phyloP scores from a whole-genome alignment of 768 basidiomycete species.

The Tremella mesenterica region DNA sequence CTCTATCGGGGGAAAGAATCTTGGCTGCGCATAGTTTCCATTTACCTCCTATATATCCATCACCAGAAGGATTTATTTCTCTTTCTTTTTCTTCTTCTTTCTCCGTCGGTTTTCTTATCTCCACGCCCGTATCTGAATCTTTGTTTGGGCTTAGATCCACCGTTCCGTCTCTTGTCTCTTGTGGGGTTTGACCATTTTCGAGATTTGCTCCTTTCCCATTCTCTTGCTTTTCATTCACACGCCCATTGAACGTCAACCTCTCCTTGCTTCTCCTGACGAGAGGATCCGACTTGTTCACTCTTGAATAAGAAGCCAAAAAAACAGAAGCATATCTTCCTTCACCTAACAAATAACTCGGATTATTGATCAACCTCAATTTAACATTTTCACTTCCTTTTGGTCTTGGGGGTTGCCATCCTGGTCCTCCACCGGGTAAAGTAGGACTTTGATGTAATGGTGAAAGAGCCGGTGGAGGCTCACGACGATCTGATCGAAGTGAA shows the following conservation, averaged over 20 bases:
- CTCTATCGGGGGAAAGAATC: slow-evolving; percentile 42
- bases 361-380: slow-evolving; percentile 21
- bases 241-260: too few relatives aligned
- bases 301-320: slow-evolving; percentile 27
- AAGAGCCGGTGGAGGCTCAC: slow-evolving; percentile 14
- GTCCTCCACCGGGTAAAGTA: slow-evolving; percentile 10
- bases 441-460: slow-evolving; percentile 36
- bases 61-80: slow-evolving; percentile 14
- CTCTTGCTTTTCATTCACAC: neutral
- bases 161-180: neutral
- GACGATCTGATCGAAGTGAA: neutral
- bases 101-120: too few relatives aligned
- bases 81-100: too few relatives aligned
- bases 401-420: slow-evolving; percentile 26
- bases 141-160: neutral
- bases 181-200: neutral
- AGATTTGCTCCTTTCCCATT: slow-evolving; percentile 4
- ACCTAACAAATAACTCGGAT: slow-evolving; percentile 24
- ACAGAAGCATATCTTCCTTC: slow-evolving; percentile 38
- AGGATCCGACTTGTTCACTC: too few relatives aligned
- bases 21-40: slow-evolving; percentile 48
- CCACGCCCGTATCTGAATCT: neutral
- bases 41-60: slow-evolving; percentile 12
- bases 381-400: slow-evolving; percentile 24
- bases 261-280: too few relatives aligned